Base-by-base conservation (phyloP, 371 early-diverging fungal genomes). In the Pancytospora philotis region DNA sequence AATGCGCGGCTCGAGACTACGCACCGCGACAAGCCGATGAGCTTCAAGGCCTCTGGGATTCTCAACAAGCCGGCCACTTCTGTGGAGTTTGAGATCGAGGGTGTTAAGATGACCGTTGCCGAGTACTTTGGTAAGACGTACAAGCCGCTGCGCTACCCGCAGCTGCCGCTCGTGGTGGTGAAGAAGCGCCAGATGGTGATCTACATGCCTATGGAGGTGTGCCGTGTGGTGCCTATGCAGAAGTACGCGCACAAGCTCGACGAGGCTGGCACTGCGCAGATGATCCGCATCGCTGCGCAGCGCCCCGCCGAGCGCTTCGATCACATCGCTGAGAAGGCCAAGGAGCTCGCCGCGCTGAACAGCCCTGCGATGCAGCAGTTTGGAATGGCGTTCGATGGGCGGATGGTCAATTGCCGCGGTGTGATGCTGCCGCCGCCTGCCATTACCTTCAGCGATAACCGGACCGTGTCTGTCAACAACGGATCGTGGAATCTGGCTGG, bases 101-200 rank as follows among this genome's bases (percentile, higher is more conserved):
- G 56, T 13, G 59, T 37, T 3, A 68, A 38, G 16, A 27, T 48
- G 51, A 66, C 49, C 34, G 74, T 77, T 3, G 70, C 70, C 3
- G 77, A 72, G 19, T 77, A 77, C 45, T 77, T 77, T 68, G 52
- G 60, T 1, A 61, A 74, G 27, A 25, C 27, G n/a, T 74, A 77
- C 61, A 3, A 19, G 1, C 34, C 58, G 4, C 38, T 76, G 0
- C 53, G 53, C 27, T 60, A 73, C 51, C 76, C 76, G 3, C 28
- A 66, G 36, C 57, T 76, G 13, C 76, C 76, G 0, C 35, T 38
- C 19, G 63, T 71, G 51, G 62, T 66, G 19, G 57, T 73, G 2
- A 74, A 65, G 41, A 68, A 68, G 31, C 62, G 50, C 50, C 64
- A 30, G 8, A 35, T 45, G 37, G 34, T 62, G 16, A 32, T 67